Conservation (phyloP, 768 basidiomycete species). For the Trametes cinnabarina region DNA sequence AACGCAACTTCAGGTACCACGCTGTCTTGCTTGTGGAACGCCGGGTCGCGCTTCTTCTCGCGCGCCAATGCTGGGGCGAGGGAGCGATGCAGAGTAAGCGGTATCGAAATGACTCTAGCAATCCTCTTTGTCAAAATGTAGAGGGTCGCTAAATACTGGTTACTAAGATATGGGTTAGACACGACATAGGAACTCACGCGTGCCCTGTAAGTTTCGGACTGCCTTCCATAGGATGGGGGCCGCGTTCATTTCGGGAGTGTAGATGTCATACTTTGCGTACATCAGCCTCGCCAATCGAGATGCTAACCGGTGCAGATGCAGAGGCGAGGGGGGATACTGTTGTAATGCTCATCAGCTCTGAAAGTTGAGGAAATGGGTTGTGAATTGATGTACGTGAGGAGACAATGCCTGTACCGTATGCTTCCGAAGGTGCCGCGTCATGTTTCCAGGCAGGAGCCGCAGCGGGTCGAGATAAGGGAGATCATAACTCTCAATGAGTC, state of each 20-base stretch:
- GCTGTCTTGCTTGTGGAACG: slow-evolving; percentile 56
- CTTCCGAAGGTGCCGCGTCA: slow-evolving; percentile 72
- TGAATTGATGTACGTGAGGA: slow-evolving; percentile 56
- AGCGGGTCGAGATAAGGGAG: slow-evolving; percentile 80
- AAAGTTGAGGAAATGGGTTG: neutral
- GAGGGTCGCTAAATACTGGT: slow-evolving; percentile 52
- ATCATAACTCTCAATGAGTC: slow-evolving; percentile 69
- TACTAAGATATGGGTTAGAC: neutral
- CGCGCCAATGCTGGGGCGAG: slow-evolving; percentile 44
- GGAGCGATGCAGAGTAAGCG: slow-evolving; percentile 57
- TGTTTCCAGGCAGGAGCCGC: slow-evolving; percentile 54
- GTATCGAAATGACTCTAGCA: slow-evolving; percentile 51
- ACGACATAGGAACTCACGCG: slow-evolving; percentile 52
- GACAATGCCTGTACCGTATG: slow-evolving; percentile 64
- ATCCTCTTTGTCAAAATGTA: slow-evolving; percentile 65
- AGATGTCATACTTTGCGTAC: slow-evolving; percentile 51
- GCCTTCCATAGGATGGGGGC: slow-evolving; percentile 79
- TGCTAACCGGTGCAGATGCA: slow-evolving; percentile 56
- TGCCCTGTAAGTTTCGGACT: slow-evolving; percentile 63
- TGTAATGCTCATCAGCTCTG: neutral
- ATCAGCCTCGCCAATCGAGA: slow-evolving; percentile 62
- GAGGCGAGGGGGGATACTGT: slow-evolving; percentile 64
- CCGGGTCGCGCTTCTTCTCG: slow-evolving; percentile 38
- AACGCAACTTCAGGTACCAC: slow-evolving; percentile 68
- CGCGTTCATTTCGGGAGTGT: slow-evolving; percentile 72